These are phyloP conservation scores for Phialemoniopsis sp. DNA, from an alignment of 2,329 filamentous ascomycete species.

Conservation along the genomic window DNA sequence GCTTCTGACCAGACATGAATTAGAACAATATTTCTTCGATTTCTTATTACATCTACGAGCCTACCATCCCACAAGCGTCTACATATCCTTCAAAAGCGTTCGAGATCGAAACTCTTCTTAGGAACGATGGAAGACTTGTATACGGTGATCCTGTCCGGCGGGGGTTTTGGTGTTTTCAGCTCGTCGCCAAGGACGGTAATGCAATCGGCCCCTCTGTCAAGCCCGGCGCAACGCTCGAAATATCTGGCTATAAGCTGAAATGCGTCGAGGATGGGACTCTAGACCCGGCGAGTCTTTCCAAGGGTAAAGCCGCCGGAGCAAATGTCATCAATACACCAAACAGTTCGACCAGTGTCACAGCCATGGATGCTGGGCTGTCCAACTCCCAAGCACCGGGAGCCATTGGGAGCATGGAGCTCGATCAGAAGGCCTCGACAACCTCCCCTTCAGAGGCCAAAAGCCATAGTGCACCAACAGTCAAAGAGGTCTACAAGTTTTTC, in stretches of 20 bases:
- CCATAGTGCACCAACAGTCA: conserved; percentile 28
- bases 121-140: conserved; percentile 48
- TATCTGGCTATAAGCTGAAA: conserved; percentile 37
- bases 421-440: conserved; percentile 16
- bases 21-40: conserved; percentile 55
- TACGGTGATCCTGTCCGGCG: conserved; percentile 46
- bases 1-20: not conserved
- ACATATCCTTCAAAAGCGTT: conserved; percentile 39
- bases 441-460: conserved; percentile 24
- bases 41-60: conserved; percentile 51
- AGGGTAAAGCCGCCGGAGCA: conserved; percentile 31
- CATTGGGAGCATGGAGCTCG: conserved; percentile 17
- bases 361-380: conserved; percentile 28
- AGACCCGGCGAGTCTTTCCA: conserved; percentile 44
- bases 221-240: conserved; percentile 31
- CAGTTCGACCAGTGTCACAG: conserved; percentile 37
- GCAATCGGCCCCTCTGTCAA: conserved; percentile 12
- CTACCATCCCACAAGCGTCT: conserved; percentile 34
- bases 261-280: conserved; percentile 45
- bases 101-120: conserved; percentile 46
- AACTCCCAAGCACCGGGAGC: conserved; percentile 18
- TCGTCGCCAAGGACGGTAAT: conserved; percentile 35
- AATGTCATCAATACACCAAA: conserved; percentile 39
- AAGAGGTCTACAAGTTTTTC: conserved; percentile 49
- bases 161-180: conserved; percentile 51